Percentiles rank a stretch among this genome's conserved stretches.
phyloP scores from a whole-genome alignment of 257 asterid genomes.

The Haberlea rhodopensis region DNA sequence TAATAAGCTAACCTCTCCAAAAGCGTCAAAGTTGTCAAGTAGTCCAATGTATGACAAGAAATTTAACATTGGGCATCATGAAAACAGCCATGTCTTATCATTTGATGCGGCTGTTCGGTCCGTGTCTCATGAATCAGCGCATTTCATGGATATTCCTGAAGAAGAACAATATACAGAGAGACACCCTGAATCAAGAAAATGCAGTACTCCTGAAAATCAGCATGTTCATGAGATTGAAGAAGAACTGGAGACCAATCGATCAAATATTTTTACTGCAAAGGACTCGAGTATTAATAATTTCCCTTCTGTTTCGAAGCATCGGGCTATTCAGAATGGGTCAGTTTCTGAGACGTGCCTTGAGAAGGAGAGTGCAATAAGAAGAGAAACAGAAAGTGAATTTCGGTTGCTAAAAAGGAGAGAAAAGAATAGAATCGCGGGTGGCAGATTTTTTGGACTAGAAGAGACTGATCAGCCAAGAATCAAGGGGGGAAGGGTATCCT shows the following conservation, averaged over 20 bases:
- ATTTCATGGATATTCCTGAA: slow-evolving; percentile 61
- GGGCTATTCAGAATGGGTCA: slow-evolving; percentile 45
- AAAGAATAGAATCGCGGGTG: slow-evolving; percentile 65
- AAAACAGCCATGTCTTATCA: slow-evolving; percentile 54
- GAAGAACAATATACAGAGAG: slow-evolving; percentile 48
- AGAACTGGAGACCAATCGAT: slow-evolving; percentile 39
- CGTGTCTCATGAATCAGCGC: slow-evolving; percentile 77
- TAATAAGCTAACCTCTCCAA: slow-evolving; percentile 65
- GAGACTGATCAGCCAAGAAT: slow-evolving; percentile 74
- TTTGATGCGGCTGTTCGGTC: slow-evolving; percentile 92
- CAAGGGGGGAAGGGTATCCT: slow-evolving; percentile 80
- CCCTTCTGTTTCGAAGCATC: slow-evolving; percentile 31
- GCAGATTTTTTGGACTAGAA: slow-evolving; percentile 84
- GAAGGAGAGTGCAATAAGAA: slow-evolving; percentile 91
- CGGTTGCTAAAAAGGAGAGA: slow-evolving; percentile 88
- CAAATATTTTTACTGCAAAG: neutral
- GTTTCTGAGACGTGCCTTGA: slow-evolving; percentile 48
- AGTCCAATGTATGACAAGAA: slow-evolving; percentile 72
- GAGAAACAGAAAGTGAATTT: slow-evolving; percentile 97
- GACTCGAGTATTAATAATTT: slow-evolving; percentile 24
- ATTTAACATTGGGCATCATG: slow-evolving; percentile 42
- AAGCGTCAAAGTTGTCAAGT: slow-evolving; percentile 48
- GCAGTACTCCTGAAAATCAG: slow-evolving; percentile 29
- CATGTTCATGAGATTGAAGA: slow-evolving; percentile 63
- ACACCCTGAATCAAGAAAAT: slow-evolving; percentile 30